Evolutionary conservation across 1,284 basidiomycete genomes (phyloP), one percentile per base, ranked within the genome.

Genomic region (Fomes fomentarius): DNA sequence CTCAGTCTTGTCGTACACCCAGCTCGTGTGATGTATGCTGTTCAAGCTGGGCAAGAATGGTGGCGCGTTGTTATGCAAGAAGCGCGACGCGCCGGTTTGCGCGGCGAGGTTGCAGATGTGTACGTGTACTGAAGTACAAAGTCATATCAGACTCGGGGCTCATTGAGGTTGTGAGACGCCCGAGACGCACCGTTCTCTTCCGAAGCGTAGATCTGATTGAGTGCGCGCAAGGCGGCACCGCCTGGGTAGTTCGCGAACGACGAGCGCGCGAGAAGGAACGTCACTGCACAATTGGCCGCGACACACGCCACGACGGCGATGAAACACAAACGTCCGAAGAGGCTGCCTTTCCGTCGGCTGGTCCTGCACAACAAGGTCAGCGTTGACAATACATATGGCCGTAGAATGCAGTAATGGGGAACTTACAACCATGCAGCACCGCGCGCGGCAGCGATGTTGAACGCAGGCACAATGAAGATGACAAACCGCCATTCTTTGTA

Each of bases 401-500:
- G n/a, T n/a, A 11, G 19, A 35, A 8, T 22, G 7, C 30, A 21
- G 5, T 17, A 52, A 48, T 38, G 28, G 12, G 42, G 48, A 41
- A 75, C 87, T 60, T 69, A 91, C 87, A 93, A 66, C 70, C 76
- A 81, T 8, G 71, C 68, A 0, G 83, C 76, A 1, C 84, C 87
- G 15, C 85, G 70, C 0, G 94, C 89, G 0, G 90, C 92, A 1
- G 89, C 80, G 3, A 94, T 73, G 64, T 98, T 98, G 69, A 94
- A 77, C 0, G 86, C 66, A 0, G 96, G 95, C 0, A 98, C 81
- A 11, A 86, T 79, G 66, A 98, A 98, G 6, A 95, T 80, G 56
- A 98, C 79, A 71, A 99, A 99, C 4, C 96, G 83, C 96, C 96
- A 98, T 72, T 99, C 97, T 68, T 96, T 96, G 71, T 96, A 93